A percentile compares a stretch with the other conserved stretches of the same genome.
Conservation (phyloP, 805 yeast genomes). For the Yamadazyma nakazawae region DNA sequence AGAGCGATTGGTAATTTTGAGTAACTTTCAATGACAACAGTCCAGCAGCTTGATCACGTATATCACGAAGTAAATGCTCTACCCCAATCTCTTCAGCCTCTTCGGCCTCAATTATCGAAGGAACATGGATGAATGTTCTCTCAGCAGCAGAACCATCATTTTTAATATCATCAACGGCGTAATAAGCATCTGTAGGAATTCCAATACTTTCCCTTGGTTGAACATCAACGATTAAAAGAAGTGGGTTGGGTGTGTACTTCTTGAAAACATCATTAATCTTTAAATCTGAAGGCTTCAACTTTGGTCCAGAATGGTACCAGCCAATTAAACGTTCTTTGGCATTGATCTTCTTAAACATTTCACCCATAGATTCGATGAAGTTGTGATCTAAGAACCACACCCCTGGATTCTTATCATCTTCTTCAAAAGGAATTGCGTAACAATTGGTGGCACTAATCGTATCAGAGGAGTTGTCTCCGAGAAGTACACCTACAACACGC, state of each 20-base stretch:
- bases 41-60: slow-evolving; percentile 96
- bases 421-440: slow-evolving; percentile 97
- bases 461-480: slow-evolving; percentile 69
- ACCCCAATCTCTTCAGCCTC: slow-evolving; percentile 99
- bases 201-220: slow-evolving; percentile 70
- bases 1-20: slow-evolving; percentile 81
- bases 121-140: slow-evolving; percentile 88
- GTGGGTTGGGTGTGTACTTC: slow-evolving; percentile 75
- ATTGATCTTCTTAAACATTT: slow-evolving; percentile 95
- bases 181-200: slow-evolving; percentile 92
- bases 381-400: slow-evolving; percentile 98
- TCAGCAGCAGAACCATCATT: slow-evolving; percentile 94
- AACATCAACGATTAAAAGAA: slow-evolving; percentile 87
- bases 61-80: slow-evolving; percentile 90
- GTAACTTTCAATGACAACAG: slow-evolving; percentile 82
- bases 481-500: slow-evolving; percentile 89
- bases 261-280: slow-evolving; percentile 87
- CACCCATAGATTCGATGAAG: slow-evolving; percentile 93
- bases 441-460: slow-evolving; percentile 79
- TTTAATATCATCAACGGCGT: slow-evolving; percentile 91
- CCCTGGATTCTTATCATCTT: slow-evolving; percentile 83
- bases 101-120: slow-evolving; percentile 91
- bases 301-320: slow-evolving; percentile 99
- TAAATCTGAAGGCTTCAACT: slow-evolving; percentile 80
- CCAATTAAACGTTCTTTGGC: slow-evolving; percentile 96